Percentiles rank a stretch among this genome's conserved stretches.
Conservation (phyloP, 2,329 filamentous ascomycete genomes). For the Fusarium nematophilum region DNA sequence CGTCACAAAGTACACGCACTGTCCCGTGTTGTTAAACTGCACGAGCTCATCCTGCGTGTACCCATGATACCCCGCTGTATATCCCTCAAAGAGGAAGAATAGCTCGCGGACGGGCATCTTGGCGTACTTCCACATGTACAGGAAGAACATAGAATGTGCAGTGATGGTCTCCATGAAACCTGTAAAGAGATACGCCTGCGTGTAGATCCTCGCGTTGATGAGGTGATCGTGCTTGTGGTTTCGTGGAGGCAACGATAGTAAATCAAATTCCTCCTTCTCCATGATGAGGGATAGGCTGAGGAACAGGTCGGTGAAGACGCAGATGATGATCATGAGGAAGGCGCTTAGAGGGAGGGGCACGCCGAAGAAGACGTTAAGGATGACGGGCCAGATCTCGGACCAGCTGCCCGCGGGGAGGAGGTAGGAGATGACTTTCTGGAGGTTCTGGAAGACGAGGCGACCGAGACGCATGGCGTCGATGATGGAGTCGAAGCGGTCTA, state of each 20-base stretch:
- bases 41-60: slow-evolving; percentile 58
- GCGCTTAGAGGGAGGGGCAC: slow-evolving; percentile 62
- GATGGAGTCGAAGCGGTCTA: slow-evolving; percentile 78
- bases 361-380: slow-evolving; percentile 67
- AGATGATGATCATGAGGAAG: slow-evolving; percentile 69
- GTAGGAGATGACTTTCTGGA: slow-evolving; percentile 56
- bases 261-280: slow-evolving; percentile 66
- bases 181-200: slow-evolving; percentile 63
- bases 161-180: slow-evolving; percentile 62
- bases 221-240: slow-evolving; percentile 62
- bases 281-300: slow-evolving; percentile 63
- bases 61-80: slow-evolving; percentile 60
- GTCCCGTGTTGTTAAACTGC: slow-evolving; percentile 61
- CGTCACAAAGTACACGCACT: slow-evolving; percentile 65
- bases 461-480: slow-evolving; percentile 69
- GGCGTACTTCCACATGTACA: slow-evolving; percentile 62
- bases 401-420: slow-evolving; percentile 64
- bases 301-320: slow-evolving; percentile 66
- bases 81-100: slow-evolving; percentile 62
- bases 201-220: slow-evolving; percentile 63
- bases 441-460: slow-evolving; percentile 55
- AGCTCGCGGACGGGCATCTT: slow-evolving; percentile 60
- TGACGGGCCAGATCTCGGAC: slow-evolving; percentile 68
- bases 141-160: slow-evolving; percentile 65
- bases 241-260: slow-evolving; percentile 62